Evolutionary conservation across 176 grass and related monocot genomes (phyloP), one percentile per base, ranked within the genome.

Genomic region (Rhipidocladum racemiflorum): DNA sequence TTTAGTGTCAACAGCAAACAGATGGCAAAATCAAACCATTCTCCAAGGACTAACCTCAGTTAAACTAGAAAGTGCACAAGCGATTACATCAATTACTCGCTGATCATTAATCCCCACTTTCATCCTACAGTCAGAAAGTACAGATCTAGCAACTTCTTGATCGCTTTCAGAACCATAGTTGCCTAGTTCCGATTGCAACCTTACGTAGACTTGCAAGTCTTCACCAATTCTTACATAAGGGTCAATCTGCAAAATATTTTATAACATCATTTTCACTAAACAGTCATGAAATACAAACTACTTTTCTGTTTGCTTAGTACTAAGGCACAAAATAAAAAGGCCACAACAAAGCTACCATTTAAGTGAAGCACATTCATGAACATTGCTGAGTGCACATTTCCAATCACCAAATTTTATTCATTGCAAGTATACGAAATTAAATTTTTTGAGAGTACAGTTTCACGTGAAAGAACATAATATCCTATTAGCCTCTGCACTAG

Each of bases 181-280:
- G 62, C 82, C 77, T 71, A 95, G 56, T 90, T 99, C 96, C 38
- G 92, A 90, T 75, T 94, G 95, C 76, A 88, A 69, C 76, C 80
- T 95, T 79, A 86, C 85, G 69, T 99, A 99, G 48, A 95, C 78
- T 88, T 95, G 96, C 56, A 88, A 90, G 75, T 99, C 92, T 77
- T 99, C 96, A 50, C 90, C 96, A 85, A 95, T 88, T 86, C 87
- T 90, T 63, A 99, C 87, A 86, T 88, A 91, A 61, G 96, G 93
- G 30, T 99, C 96, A 61, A 95, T 85, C 96, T 99, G 82, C 70
- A 76, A 88, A 85, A 69, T 20, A 76, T 76, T 67, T 61, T 25
- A 77, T 53, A 45, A 53, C 42, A 79, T 72, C 23, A 66, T 85
- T 70, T 81, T 76, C 43, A 81, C 36, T 69, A 56, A 44, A 44